Evolutionary conservation across 1,284 basidiomycete species (phyloP), one percentile per base, ranked within the genome.

Genomic region (Cryptococcus sp.): DNA sequence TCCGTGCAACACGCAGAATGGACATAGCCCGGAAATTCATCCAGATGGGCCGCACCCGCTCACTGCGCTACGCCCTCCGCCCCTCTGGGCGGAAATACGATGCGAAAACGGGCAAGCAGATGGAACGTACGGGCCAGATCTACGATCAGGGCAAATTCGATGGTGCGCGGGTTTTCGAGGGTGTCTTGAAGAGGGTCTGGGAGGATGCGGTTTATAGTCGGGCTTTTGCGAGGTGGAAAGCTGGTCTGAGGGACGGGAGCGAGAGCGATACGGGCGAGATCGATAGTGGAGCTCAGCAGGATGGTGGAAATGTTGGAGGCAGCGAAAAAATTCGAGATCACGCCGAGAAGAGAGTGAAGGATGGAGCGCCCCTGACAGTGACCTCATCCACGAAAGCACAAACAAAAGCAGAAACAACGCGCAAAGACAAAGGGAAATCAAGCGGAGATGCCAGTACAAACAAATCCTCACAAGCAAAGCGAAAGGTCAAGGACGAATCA

Each of bases 11-110:
- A 35, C 40, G 15, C 47, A 72, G 70, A 10, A 72, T 72, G 70
- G 70, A 72, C 57, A 59, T 70, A 5, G 57, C 64, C 23, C 57
- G 70, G 10, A 72, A 72, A 55, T 72, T 70, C 54, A 62, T 72
- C 31, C 69, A 70, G 41, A 72, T 72, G 70, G 70, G 70, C 5
- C 51, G 66, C 20, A 72, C 70, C 5, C 49, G 70, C 31, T 70
- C 69, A 19, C 49, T 70, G 3, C 62, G 70, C 19, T 72, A 72
- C 59, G 70, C 70, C 3, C 59, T 72, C 6, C 55, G 70, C 20
- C 61, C 59, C 20, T 65, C 66, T 10, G 70, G 70, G 0, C 53
- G 56, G 35, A 72, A 72, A 57, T 72, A 72, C 54, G 54, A 56
- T 38, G 13, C 50, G 17, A 16, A 31, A 7, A 56, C 42, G 25